These are phyloP conservation scores for Zygosaccharomyces pseudobailii DNA, from an alignment of 1,139 yeast species.

Conservation along the genomic window DNA sequence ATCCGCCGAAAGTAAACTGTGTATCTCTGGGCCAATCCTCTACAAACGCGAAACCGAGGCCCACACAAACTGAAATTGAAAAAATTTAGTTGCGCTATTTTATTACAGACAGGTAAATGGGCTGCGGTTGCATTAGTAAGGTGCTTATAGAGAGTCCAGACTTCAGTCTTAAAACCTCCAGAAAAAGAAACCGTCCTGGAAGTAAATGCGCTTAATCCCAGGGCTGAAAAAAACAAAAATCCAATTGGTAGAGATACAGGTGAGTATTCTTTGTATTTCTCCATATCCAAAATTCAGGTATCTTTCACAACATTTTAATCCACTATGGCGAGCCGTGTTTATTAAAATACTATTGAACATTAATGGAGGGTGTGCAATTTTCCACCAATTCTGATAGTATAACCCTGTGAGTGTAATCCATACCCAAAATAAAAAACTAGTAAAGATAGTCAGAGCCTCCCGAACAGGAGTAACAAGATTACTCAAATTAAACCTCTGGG, in stretches of 20 bases:
- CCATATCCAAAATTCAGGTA: conserved; percentile 42
- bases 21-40: conserved; percentile 39
- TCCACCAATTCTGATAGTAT: conserved; percentile 48
- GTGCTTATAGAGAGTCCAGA: conserved; percentile 58
- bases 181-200: background rate
- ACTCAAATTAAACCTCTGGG: conserved; percentile 36
- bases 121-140: conserved; percentile 45
- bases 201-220: background rate
- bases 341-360: conserved; percentile 39
- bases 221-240: background rate
- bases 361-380: conserved; percentile 48
- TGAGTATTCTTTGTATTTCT: conserved; percentile 49
- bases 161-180: conserved; percentile 18
- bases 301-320: conserved; percentile 42
- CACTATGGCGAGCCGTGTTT: conserved; percentile 33
- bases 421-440: conserved; percentile 41
- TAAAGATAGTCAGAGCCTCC: conserved; percentile 44
- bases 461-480: conserved; percentile 62
- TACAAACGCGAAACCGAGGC: conserved; percentile 46
- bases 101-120: background rate
- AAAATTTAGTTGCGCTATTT: conserved; percentile 50
- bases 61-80: conserved; percentile 47
- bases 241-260: conserved; percentile 34
- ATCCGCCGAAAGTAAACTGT: conserved; percentile 50
- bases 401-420: conserved; percentile 40